Conservation (phyloP, 2,329 filamentous ascomycete genomes). For the Cladosporium sp. region DNA sequence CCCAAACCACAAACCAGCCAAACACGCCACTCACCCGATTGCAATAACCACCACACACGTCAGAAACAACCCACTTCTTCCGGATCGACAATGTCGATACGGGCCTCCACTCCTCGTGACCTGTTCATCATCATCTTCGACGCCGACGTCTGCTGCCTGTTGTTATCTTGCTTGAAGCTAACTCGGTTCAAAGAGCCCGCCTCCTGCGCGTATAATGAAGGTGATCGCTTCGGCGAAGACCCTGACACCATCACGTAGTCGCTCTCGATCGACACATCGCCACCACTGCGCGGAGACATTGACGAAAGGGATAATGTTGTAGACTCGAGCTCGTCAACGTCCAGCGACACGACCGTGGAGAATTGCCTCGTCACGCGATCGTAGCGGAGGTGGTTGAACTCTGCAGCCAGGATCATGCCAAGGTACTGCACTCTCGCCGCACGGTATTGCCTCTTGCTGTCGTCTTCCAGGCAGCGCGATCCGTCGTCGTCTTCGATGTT, state of each 20-base stretch:
- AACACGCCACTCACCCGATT: background rate
- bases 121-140: background rate
- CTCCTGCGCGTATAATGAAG: background rate
- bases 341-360: background rate
- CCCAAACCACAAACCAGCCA: background rate
- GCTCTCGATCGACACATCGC: slow-evolving; percentile 2
- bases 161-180: background rate
- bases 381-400: slow-evolving; percentile 10
- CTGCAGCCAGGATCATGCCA: slow-evolving; percentile 13
- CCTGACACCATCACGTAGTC: slow-evolving; percentile 15
- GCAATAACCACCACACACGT: background rate
- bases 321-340: background rate
- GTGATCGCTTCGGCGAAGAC: background rate
- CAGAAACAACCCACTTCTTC: background rate
- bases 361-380: slow-evolving; percentile 14
- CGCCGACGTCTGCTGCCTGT: background rate
- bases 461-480: slow-evolving; percentile 62
- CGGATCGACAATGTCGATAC: background rate
- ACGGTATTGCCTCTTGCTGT: slow-evolving; percentile 52
- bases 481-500: slow-evolving; percentile 67
- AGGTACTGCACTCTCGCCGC: slow-evolving; percentile 20
- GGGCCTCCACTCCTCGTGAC: background rate
- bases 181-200: background rate
- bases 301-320: slow-evolving; percentile 7
- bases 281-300: background rate